A percentile compares a stretch with the other conserved stretches of the same genome.
phyloP scores from a whole-genome alignment of 108 stramenopile genomes.

The Pseudonitzschia pungens region DNA sequence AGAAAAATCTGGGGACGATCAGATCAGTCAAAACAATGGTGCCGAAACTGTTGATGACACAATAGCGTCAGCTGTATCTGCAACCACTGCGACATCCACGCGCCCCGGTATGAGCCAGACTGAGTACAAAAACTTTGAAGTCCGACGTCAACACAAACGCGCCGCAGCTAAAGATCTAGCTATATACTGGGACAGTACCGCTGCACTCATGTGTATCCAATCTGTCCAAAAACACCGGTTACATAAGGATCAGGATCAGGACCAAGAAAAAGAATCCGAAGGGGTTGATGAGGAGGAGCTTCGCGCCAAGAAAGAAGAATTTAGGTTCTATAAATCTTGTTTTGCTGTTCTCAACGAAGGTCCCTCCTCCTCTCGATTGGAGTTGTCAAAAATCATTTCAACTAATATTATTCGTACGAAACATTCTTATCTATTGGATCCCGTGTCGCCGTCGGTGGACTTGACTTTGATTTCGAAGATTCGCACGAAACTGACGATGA shows the following conservation, averaged over 20 bases:
- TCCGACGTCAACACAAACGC: conserved; percentile 31
- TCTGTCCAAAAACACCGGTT: neutral
- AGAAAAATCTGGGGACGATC: neutral
- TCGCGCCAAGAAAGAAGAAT: neutral
- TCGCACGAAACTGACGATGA: neutral
- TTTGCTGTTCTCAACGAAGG: conserved; percentile 20
- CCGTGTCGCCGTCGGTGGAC: conserved; percentile 67
- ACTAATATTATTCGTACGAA: neutral
- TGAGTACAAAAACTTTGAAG: neutral
- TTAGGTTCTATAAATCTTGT: conserved; percentile 15
- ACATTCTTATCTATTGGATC: conserved; percentile 59
- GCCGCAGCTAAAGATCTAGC: conserved; percentile 59
- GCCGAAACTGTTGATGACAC: conserved; percentile 14
- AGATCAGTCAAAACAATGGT: neutral
- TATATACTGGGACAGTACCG: conserved; percentile 64
- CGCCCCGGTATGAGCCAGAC: neutral
- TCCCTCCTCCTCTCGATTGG: neutral
- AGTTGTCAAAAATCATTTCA: neutral
- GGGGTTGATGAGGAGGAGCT: neutral
- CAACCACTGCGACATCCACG: conserved; percentile 2
- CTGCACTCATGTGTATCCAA: conserved; percentile 18
- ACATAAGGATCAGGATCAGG: conserved; percentile 1
- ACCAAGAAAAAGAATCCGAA: neutral
- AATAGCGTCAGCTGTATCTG: neutral
- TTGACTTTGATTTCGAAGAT: conserved; percentile 36